Evolutionary conservation across 2,329 filamentous ascomycete genomes (phyloP).

Genomic region (Colletotrichum gigasporum): DNA sequence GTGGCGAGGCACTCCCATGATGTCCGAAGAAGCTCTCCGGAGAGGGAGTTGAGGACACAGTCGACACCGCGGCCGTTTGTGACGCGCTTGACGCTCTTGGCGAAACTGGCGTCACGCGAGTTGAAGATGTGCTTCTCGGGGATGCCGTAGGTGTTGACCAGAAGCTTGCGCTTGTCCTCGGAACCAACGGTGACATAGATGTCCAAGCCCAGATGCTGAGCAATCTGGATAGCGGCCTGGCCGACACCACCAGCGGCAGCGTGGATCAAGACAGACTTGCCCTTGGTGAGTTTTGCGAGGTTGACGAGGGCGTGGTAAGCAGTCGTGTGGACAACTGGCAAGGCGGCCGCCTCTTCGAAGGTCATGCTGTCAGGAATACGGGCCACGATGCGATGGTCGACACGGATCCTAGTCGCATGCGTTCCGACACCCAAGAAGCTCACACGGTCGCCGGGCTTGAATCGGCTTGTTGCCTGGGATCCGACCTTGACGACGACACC

Average conservation of each 20-base stretch:
- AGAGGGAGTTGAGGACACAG: slow-evolving; percentile 46
- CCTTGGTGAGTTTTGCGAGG: slow-evolving; percentile 37
- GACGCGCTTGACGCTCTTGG: slow-evolving; percentile 33
- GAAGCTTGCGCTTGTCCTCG: slow-evolving; percentile 39
- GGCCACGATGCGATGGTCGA: neutral
- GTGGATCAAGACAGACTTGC: slow-evolving; percentile 40
- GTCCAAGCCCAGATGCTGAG: slow-evolving; percentile 39
- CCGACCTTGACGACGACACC: slow-evolving; percentile 35
- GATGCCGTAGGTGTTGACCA: slow-evolving; percentile 38
- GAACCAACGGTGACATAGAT: slow-evolving; percentile 45
- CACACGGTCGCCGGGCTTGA: slow-evolving; percentile 25
- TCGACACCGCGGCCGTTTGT: slow-evolving; percentile 40
- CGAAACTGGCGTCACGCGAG: slow-evolving; percentile 41
- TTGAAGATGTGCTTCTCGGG: slow-evolving; percentile 41
- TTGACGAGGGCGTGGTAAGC: slow-evolving; percentile 43
- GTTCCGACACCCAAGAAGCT: neutral
- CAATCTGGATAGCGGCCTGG: slow-evolving; percentile 38
- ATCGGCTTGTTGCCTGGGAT: slow-evolving; percentile 24
- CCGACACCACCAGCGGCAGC: slow-evolving; percentile 39
- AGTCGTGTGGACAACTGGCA: slow-evolving; percentile 45
- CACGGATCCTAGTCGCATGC: neutral
- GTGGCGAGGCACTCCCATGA: slow-evolving; percentile 51
- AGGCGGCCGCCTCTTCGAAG: slow-evolving; percentile 44
- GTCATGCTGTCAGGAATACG: slow-evolving; percentile 44
- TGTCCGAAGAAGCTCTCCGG: slow-evolving; percentile 45